Percentiles rank a stretch among this genome's conserved stretches.
Evolutionary conservation across 2,329 filamentous ascomycete species (phyloP).

Genomic region (Fusarium pseudograminearum): DNA sequence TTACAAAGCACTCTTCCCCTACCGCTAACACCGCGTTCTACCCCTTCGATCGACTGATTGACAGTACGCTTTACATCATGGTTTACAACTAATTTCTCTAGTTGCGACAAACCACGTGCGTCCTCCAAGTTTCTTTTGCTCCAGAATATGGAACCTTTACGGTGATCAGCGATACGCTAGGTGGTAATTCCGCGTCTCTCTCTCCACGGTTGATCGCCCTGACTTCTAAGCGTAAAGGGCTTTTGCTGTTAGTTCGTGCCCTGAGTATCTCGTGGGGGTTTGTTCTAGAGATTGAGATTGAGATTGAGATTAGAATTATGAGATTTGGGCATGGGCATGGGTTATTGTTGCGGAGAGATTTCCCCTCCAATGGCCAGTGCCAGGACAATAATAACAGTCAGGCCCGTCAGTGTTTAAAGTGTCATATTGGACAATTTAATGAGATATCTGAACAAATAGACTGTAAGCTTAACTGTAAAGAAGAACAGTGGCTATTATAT

Average conservation of each 20-base stretch:
- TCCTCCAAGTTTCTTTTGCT: background rate
- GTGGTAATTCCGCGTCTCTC: background rate
- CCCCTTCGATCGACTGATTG: background rate
- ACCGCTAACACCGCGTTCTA: background rate
- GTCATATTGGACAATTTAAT: background rate
- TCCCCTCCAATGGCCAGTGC: background rate
- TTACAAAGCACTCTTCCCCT: conserved; percentile 9
- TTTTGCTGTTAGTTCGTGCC: background rate
- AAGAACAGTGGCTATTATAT: background rate
- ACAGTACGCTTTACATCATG: conserved; percentile 20
- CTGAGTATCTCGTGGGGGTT: background rate
- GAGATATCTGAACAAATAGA: too few species aligned
- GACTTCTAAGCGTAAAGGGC: conserved; percentile 7
- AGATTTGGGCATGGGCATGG: background rate
- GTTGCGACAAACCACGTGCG: conserved; percentile 19
- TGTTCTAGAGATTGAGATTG: conserved; percentile 10
- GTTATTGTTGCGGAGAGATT: conserved; percentile 2
- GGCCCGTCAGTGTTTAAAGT: background rate
- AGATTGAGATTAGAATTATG: background rate
- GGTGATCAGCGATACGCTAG: conserved; percentile 3
- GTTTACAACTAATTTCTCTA: conserved; percentile 13
- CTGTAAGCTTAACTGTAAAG: background rate
- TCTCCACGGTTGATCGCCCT: conserved; percentile 30
- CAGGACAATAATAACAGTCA: rapidly evolving
- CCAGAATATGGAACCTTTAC: background rate